Evolutionary conservation across 164 flowering plant genomes (phyloP), one percentile per base, ranked within the genome.

Genomic region (Chimonanthus praecox): DNA sequence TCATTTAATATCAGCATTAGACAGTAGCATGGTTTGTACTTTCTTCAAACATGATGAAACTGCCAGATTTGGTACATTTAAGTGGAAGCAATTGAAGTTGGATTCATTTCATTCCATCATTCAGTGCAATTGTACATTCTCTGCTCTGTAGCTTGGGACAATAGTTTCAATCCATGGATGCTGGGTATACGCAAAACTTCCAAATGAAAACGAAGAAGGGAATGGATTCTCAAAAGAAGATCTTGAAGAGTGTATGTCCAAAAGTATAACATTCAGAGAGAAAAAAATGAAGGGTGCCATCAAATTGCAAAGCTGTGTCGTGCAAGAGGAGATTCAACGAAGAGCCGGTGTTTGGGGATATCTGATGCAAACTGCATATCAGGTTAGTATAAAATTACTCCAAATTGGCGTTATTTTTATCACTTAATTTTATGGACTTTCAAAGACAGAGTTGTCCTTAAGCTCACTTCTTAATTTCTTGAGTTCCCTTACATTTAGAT

Each of bases 291-390:
- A 67, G 46, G 79, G 60, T 51, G 49, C 73, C 62, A 76, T 74
- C 63, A 85, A 78, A 76, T 64, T 73, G 75, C 84, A 81, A 75
- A 78, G 79, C 75, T 80, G 74, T 68, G 74, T 76, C 46, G 81
- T 73, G 45, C 75, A 72, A 67, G 78, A 85, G 72, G 81, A 72
- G 73, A 48, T 71, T 58, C 75, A 50, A 54, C 75, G 73, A 66
- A 78, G 71, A 78, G 87, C 89, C 61, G 86, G 90, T 44, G 84
- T 80, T 75, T 84, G 82, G 85, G 93, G 88, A 58, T 85, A 82
- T 67, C 73, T 86, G 48, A 83, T 87, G 89, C 90, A 83, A 73
- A 76, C 51, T 10, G 7, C 79, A 13, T 87, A 82, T 73, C 93
- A 87, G 88, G 89, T 86, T 48, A 48, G 73, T 77, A 15, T 7